phyloP scores from a whole-genome alignment of 2,329 filamentous ascomycete genomes.

The Trichoderma hamatum region DNA sequence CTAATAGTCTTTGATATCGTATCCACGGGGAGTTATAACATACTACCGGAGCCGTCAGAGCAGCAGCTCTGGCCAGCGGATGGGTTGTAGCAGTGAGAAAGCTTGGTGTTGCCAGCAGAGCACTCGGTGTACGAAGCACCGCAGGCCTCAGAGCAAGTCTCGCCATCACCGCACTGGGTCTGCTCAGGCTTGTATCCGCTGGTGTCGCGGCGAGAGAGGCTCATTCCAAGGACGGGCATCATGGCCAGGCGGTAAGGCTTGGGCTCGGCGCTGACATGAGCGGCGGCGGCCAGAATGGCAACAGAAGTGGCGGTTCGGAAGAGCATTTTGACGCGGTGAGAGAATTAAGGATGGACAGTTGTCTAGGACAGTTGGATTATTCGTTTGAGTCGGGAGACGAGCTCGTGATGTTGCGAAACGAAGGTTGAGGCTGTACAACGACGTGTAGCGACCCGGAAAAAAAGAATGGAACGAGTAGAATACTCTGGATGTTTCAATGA shows the following conservation, averaged over 20 bases:
- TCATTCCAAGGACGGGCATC: conserved; percentile 44
- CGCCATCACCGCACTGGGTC: conserved; percentile 52
- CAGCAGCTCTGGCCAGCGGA: conserved; percentile 59
- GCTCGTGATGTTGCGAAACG: conserved; percentile 20
- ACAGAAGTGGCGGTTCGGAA: conserved; percentile 40
- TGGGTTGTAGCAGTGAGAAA: conserved; percentile 63
- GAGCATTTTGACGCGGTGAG: conserved; percentile 39
- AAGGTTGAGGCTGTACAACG: conserved; percentile 14
- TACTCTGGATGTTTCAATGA: conserved; percentile 33
- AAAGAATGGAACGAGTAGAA: conserved; percentile 38
- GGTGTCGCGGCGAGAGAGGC: conserved; percentile 49
- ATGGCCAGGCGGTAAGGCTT: conserved; percentile 45
- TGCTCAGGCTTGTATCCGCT: conserved; percentile 54
- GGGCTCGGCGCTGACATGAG: conserved; percentile 36
- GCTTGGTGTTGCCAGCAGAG: conserved; percentile 48
- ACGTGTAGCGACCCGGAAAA: conserved; percentile 1
- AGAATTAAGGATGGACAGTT: background rate
- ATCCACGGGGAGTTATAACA: conserved; percentile 35
- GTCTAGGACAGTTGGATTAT: background rate
- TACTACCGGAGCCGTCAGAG: conserved; percentile 59
- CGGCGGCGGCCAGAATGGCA: conserved; percentile 43
- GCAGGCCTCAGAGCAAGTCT: conserved; percentile 59
- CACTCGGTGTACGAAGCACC: conserved; percentile 55
- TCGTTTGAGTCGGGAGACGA: conserved; percentile 9
- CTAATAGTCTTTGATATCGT: background rate